Conservation (phyloP, 345 rosid species). For the Acer yangbiense region DNA sequence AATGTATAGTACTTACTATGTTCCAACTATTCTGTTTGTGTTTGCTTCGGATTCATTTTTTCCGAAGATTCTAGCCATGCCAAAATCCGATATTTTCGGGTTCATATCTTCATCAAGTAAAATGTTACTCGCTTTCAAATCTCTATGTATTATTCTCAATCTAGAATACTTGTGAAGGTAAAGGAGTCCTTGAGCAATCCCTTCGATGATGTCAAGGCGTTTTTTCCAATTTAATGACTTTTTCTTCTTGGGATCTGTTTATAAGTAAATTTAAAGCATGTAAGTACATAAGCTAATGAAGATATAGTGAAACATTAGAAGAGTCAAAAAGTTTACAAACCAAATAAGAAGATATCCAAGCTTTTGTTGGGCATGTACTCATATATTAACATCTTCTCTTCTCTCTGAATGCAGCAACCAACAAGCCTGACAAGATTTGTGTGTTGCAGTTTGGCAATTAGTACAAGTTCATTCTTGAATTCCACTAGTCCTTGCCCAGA, state of each 20-base stretch:
- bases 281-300: neutral
- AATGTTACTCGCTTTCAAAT: neutral
- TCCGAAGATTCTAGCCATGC: conserved; percentile 7
- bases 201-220: neutral
- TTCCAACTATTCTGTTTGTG: conserved; percentile 14
- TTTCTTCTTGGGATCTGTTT: neutral
- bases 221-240: neutral
- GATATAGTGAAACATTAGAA: neutral
- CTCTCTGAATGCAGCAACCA: conserved; percentile 9
- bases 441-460: conserved; percentile 25
- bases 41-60: conserved; percentile 1
- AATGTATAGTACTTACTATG: conserved; percentile 12
- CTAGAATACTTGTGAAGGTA: conserved; percentile 25
- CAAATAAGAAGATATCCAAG: conserved; percentile 15
- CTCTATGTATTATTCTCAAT: conserved; percentile 13
- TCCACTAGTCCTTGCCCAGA: conserved; percentile 18
- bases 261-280: neutral
- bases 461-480: conserved; percentile 13
- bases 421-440: conserved; percentile 16
- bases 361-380: conserved; percentile 12
- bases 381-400: conserved; percentile 16
- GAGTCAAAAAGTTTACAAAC: neutral
- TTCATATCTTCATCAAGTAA: conserved; percentile 19
- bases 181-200: conserved; percentile 6
- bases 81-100: conserved; percentile 19